phyloP scores from a whole-genome alignment of 139 green algal genomes.

The Yamagishiella unicocca region DNA sequence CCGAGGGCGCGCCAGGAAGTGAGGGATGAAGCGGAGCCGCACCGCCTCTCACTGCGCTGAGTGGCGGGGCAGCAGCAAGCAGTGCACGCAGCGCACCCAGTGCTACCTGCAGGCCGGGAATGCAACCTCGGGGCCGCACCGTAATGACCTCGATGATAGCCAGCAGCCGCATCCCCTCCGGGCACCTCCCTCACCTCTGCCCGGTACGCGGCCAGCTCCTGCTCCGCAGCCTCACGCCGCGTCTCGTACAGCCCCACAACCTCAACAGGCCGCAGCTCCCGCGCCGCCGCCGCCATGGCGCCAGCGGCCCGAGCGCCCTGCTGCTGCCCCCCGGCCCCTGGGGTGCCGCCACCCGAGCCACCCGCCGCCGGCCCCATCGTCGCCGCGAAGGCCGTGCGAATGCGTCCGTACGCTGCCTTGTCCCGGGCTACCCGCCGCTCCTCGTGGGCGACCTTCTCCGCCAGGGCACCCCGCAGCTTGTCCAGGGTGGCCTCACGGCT shows the following conservation, averaged over 20 bases:
- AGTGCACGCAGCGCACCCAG: no score
- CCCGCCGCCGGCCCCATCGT: neutral
- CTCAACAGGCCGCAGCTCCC: constrained; percentile 82
- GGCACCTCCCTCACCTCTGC: constrained; percentile 60
- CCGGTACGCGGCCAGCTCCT: constrained; percentile 63
- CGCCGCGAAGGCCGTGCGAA: constrained; percentile 5
- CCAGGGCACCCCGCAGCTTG: constrained; percentile 62
- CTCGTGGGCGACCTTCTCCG: constrained; percentile 66
- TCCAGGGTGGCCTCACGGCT: constrained; percentile 63
- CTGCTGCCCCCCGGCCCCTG: neutral
- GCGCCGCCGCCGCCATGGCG: constrained; percentile 69
- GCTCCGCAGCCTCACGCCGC: constrained; percentile 66
- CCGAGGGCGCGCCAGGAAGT: neutral
- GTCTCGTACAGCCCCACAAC: constrained; percentile 82
- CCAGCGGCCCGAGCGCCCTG: constrained; percentile 43
- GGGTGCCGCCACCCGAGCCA: neutral
- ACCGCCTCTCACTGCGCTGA: no score
- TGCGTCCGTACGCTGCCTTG: constrained; percentile 66
- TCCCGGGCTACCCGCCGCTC: constrained; percentile 70
- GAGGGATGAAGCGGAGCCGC: no score
- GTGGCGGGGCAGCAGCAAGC: no score
- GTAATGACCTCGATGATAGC: no score
- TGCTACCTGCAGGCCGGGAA: no score
- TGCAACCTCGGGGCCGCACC: no score
- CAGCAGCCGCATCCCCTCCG: neutral